Percentiles rank a stretch among this genome's conserved stretches.
These are phyloP conservation scores for Zizania palustris DNA, from an alignment of 202 grass and related monocot species.

Conservation along the genomic window DNA sequence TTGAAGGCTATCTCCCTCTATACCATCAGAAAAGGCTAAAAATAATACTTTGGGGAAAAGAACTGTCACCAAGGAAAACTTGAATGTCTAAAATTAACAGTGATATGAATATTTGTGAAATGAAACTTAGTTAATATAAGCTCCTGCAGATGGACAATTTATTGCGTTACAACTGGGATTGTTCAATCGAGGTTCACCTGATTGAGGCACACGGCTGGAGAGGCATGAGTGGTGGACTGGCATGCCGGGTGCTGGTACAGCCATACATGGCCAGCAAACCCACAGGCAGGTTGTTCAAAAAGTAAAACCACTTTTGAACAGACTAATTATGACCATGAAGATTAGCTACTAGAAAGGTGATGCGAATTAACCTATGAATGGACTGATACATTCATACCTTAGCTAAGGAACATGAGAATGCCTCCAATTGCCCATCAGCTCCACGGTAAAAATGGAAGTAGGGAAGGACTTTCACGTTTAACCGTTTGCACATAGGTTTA, in stretches of 20 bases:
- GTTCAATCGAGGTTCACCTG: not conserved
- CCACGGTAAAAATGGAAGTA: constrained; percentile 97
- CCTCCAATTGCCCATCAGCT: constrained; percentile 81
- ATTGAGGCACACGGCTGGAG: not conserved
- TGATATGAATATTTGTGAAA: not conserved
- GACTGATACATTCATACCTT: constrained; percentile 52
- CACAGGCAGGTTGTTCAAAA: not conserved
- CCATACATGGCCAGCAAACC: not conserved
- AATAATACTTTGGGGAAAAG: not conserved
- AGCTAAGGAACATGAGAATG: constrained; percentile 92
- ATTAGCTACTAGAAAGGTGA: constrained; percentile 6
- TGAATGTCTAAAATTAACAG: not conserved
- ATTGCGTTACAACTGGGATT: not conserved
- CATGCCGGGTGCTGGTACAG: not conserved
- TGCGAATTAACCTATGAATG: not conserved
- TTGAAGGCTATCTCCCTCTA: not conserved
- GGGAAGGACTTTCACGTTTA: constrained; percentile 96
- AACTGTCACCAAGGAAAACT: constrained; percentile 1
- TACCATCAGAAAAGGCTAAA: not conserved
- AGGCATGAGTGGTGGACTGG: not conserved
- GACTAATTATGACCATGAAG: not conserved
- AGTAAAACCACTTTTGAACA: not conserved
- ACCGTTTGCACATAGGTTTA: constrained; percentile 98
- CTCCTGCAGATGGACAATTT: constrained; percentile 23
- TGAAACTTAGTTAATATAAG: constrained; percentile 9